Percentiles rank a stretch among this genome's conserved stretches.
These are phyloP conservation scores for Leccinum fallax DNA, from an alignment of 1,284 basidiomycete genomes.

Conservation along the genomic window DNA sequence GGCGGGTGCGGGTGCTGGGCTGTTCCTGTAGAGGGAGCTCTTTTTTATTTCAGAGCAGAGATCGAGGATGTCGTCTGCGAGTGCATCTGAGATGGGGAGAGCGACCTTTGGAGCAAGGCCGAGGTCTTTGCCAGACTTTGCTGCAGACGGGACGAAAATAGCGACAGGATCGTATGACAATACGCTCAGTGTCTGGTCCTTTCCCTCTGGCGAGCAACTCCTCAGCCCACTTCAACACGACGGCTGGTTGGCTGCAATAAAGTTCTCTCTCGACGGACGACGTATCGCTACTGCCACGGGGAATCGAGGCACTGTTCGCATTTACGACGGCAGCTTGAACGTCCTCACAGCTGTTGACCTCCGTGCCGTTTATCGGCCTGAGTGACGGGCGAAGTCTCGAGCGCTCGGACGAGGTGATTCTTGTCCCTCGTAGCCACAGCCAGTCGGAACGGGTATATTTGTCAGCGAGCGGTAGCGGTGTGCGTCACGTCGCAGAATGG, in stretches of 20 bases:
- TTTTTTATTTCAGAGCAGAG: constrained; percentile 69
- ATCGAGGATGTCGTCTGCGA: constrained; percentile 78
- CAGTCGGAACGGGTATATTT: constrained; percentile 52
- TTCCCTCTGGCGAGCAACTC: no score
- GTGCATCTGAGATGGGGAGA: constrained; percentile 67
- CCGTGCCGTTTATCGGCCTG: constrained; percentile 26
- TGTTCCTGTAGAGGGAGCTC: constrained; percentile 52
- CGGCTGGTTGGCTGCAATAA: no score
- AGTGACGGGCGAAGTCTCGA: constrained; percentile 40
- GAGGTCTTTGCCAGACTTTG: constrained; percentile 65
- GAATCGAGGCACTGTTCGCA: no score
- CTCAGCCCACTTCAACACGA: no score
- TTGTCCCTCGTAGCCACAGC: constrained; percentile 45
- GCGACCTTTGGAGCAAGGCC: constrained; percentile 73
- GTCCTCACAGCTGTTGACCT: no score
- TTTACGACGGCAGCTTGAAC: no score
- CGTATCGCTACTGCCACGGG: no score
- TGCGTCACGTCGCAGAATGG: no score
- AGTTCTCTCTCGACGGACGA: no score
- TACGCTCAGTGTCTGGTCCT: no score
- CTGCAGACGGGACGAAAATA: constrained; percentile 35
- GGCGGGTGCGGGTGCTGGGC: constrained; percentile 43
- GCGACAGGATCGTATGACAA: no score
- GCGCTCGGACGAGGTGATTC: constrained; percentile 47
- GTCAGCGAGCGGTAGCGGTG: no score